Base-by-base conservation (phyloP, 805 yeast species). In the Isabelozyma pseudorhagii region DNA sequence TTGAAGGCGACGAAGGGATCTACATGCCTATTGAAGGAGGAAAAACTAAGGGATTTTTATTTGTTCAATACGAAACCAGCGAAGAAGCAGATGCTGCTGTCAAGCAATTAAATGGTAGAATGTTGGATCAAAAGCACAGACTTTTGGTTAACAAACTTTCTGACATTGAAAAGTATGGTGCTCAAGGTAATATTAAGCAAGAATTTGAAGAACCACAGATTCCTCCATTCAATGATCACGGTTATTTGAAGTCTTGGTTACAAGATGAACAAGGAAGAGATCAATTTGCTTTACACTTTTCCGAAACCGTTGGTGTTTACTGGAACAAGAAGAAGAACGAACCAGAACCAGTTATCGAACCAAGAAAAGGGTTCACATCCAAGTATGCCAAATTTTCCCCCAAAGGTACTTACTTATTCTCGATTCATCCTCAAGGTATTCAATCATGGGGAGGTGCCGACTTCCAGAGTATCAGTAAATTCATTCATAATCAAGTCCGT, bases 391-490 rank as follows among this genome's bases (percentile, higher is more conserved):
- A 85, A 66, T 93, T 91, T 76, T 90, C 98, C 45, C 97, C 97
- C 64, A 84, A 84, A 71, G 99, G 99, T 69, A 84, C 93, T 10
- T 92, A 83, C 64, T 71, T 93, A 55, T 83, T 89, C 59, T 85
- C 97, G 1, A 79, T 91, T 60, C 97, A 93, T 71, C 90, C 90
- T 46, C 96, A 89, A 71, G 98, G 98, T 78, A 84, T 91, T 50
- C 96, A 90, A 67, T 81, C 93, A 27, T 94, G 97, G 96, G 99
- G 98, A 65, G 97, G 98, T 53, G 80, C 81, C 48, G 77, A 81
- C 44, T 90, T 90, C 64, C 82, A 79, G 54, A 80, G 87, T 60
- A 75, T 90, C 59, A 82, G 79, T 60, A 85, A 90, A 70, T 90
- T 88, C 64, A 79, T 84, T 53, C 99, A 94, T 67, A 92, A 89